Conservation (phyloP, 495 filamentous ascomycete species). For the Hypomontagnella monticulosa region DNA sequence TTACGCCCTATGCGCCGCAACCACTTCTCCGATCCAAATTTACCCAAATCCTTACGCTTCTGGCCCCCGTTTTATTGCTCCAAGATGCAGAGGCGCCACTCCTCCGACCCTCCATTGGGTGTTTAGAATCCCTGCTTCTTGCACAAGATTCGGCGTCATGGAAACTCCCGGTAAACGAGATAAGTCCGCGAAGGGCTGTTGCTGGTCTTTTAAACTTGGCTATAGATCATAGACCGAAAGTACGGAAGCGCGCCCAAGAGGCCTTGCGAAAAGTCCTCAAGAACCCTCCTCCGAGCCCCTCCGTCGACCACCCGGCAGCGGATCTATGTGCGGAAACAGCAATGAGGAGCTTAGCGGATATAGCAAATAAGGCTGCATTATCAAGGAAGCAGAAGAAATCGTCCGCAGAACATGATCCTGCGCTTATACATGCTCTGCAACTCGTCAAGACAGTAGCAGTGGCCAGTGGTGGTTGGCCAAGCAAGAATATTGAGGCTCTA, state of each 20-base stretch:
- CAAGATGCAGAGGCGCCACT: conserved; percentile 88
- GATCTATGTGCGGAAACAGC: conserved; percentile 96
- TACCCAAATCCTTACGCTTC: conserved; percentile 84
- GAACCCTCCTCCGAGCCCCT: conserved; percentile 85
- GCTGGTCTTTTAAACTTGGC: conserved; percentile 86
- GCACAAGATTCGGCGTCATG: conserved; percentile 89
- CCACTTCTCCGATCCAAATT: conserved; percentile 92
- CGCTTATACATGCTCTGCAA: conserved; percentile 89
- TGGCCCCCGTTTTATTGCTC: conserved; percentile 82
- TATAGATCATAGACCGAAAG: conserved; percentile 90
- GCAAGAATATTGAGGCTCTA: conserved; percentile 88
- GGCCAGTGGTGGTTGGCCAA: conserved; percentile 95
- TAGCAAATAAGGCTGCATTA: conserved; percentile 67
- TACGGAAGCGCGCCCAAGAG: conserved; percentile 93
- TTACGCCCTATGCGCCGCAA: conserved; percentile 82
- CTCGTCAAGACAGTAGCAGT: conserved; percentile 86
- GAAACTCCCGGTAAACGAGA: conserved; percentile 82
- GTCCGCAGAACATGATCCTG: conserved; percentile 74
- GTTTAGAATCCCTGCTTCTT: conserved; percentile 84
- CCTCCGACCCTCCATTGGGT: conserved; percentile 88
- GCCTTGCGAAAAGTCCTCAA: conserved; percentile 84
- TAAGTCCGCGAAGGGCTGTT: conserved; percentile 87
- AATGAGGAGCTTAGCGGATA: conserved; percentile 75
- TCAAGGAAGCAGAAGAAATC: conserved; percentile 75
- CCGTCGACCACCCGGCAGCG: conserved; percentile 89